A percentile compares a stretch with the other conserved stretches of the same genome.
Conservation (phyloP, 345 rosid genomes). For the Brassica cretica region DNA sequence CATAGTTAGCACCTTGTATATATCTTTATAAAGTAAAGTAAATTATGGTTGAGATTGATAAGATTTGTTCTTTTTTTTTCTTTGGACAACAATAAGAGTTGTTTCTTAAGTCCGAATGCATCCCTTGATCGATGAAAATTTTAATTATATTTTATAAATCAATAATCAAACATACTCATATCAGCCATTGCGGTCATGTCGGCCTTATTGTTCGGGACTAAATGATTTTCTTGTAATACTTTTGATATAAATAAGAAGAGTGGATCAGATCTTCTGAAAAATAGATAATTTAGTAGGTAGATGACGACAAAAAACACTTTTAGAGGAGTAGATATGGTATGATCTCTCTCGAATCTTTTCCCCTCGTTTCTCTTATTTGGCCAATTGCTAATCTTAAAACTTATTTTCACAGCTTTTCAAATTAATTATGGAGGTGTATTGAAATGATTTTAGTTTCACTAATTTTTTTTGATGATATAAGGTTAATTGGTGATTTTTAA, state of each 20-base stretch:
- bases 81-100: no score
- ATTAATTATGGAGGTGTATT: neutral
- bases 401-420: neutral
- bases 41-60: neutral
- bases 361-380: neutral
- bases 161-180: constrained; percentile 9
- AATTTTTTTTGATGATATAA: neutral
- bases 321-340: constrained; percentile 41
- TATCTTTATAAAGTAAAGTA: neutral
- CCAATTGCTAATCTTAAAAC: neutral
- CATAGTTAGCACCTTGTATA: neutral
- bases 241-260: constrained; percentile 20
- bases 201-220: constrained; percentile 19
- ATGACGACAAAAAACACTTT: constrained; percentile 40
- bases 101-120: neutral
- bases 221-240: neutral
- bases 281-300: neutral
- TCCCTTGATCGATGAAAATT: neutral
- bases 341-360: constrained; percentile 35
- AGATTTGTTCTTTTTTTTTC: neutral
- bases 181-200: constrained; percentile 24
- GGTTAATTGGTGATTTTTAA: no score
- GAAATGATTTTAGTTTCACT: no score
- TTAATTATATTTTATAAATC: neutral
- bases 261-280: constrained; percentile 30